Evolutionary conservation across 495 filamentous ascomycete genomes (phyloP).

Genomic region (Penicillium angulare): DNA sequence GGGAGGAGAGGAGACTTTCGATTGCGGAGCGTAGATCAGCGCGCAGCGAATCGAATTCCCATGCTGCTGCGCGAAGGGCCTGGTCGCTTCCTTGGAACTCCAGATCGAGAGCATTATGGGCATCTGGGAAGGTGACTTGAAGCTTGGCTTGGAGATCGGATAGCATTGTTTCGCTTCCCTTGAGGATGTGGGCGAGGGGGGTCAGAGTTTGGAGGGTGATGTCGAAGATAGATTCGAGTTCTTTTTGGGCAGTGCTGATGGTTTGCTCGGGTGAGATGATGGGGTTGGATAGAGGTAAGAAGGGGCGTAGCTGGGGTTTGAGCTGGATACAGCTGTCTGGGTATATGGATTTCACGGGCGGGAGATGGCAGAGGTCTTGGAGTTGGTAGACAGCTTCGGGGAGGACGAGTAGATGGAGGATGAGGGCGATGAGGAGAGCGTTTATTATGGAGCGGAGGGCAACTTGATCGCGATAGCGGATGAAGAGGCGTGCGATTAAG

Average conservation of each 20-base stretch:
- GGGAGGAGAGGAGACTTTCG: slow-evolving; percentile 36
- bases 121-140: slow-evolving; percentile 31
- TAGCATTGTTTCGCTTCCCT: slow-evolving; percentile 37
- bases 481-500: not conserved
- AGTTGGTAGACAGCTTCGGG: slow-evolving; percentile 41
- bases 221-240: slow-evolving; percentile 35
- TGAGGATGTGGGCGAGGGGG: slow-evolving; percentile 27
- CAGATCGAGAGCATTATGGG: slow-evolving; percentile 38
- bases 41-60: slow-evolving; percentile 40
- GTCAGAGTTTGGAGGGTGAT: slow-evolving; percentile 31
- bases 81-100: slow-evolving; percentile 42
- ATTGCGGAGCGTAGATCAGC: slow-evolving; percentile 42
- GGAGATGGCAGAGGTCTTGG: slow-evolving; percentile 31
- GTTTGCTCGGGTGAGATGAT: slow-evolving; percentile 21
- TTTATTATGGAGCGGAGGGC: slow-evolving; percentile 28
- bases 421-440: slow-evolving; percentile 29
- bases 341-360: slow-evolving; percentile 28
- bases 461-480: slow-evolving; percentile 3
- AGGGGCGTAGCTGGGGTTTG: slow-evolving; percentile 7
- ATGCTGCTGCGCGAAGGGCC: slow-evolving; percentile 32
- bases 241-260: slow-evolving; percentile 25
- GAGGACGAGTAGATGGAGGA: slow-evolving; percentile 39
- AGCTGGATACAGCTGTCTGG: slow-evolving; percentile 33
- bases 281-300: slow-evolving; percentile 6
- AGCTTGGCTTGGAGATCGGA: slow-evolving; percentile 30